Evolutionary conservation across 2,329 filamentous ascomycete genomes (phyloP).

Genomic region (Penicillium sp.): DNA sequence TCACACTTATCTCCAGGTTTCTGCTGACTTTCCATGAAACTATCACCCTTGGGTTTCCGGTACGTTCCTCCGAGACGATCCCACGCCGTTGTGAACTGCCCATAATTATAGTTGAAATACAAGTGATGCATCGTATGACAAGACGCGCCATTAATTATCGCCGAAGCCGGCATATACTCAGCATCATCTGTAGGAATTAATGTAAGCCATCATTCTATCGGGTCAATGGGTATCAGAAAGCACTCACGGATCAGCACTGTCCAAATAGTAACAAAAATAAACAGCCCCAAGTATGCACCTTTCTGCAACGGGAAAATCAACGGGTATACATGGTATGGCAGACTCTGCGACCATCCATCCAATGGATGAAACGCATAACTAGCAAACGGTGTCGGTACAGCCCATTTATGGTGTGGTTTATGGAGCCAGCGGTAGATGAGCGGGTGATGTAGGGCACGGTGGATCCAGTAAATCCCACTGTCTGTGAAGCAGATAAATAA

Average conservation of each 20-base stretch:
- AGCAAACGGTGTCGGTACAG: constrained; percentile 91
- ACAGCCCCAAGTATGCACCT: constrained; percentile 78
- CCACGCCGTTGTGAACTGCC: constrained; percentile 91
- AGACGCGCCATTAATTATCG: constrained; percentile 79
- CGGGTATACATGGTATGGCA: constrained; percentile 91
- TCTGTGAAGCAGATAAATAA: constrained; percentile 86
- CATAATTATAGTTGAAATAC: constrained; percentile 89
- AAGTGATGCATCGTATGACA: constrained; percentile 92
- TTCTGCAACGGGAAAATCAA: constrained; percentile 92
- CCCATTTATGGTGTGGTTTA: constrained; percentile 99
- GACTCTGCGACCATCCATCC: constrained; percentile 81
- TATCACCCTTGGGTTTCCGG: constrained; percentile 21
- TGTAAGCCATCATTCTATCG: not conserved
- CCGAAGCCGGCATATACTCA: constrained; percentile 83
- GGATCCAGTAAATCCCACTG: constrained; percentile 85
- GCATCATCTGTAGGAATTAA: constrained; percentile 64
- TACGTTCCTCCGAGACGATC: constrained; percentile 77
- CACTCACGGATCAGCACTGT: constrained; percentile 74
- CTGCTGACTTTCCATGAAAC: constrained; percentile 14
- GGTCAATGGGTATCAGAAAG: not conserved
- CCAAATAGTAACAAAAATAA: constrained; percentile 93
- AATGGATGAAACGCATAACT: constrained; percentile 92
- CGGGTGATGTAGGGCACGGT: constrained; percentile 78
- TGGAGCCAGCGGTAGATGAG: constrained; percentile 80
- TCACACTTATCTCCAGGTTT: constrained; percentile 6